Evolutionary conservation across 495 filamentous ascomycete genomes (phyloP).

Genomic region (Acidomyces sp.): DNA sequence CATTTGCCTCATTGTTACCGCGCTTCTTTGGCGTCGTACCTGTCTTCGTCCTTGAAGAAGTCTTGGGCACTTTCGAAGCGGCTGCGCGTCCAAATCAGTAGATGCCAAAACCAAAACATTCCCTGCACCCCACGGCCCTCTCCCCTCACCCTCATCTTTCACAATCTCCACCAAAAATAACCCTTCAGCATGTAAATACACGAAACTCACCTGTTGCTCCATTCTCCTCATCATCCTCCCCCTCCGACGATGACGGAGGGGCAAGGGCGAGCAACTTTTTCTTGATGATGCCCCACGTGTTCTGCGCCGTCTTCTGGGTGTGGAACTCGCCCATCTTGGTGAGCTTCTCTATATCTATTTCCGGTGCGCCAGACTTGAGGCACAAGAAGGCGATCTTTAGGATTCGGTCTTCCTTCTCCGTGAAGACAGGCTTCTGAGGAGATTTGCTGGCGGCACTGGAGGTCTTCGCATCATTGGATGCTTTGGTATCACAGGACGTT

Average conservation of each 20-base stretch:
- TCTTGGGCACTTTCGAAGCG: not conserved
- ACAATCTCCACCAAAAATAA: too few species aligned
- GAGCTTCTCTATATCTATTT: constrained; percentile 15
- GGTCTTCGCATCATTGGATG: constrained; percentile 1
- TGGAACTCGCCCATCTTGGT: constrained; percentile 8
- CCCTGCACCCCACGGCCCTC: too few species aligned
- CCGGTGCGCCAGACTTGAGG: constrained; percentile 12
- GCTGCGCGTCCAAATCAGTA: not conserved
- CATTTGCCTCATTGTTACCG: constrained; percentile 6
- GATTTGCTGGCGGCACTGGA: too few species aligned
- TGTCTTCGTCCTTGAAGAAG: constrained; percentile 2
- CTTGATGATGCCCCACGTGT: constrained; percentile 16
- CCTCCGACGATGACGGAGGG: too few species aligned
- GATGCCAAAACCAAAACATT: not conserved
- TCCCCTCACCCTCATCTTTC: too few species aligned
- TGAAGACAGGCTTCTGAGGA: constrained; percentile 8
- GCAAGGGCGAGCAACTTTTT: constrained; percentile 3
- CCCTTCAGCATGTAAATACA: not conserved
- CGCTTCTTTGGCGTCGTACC: constrained; percentile 8
- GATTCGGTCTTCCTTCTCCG: constrained; percentile 7
- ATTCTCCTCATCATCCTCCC: not conserved
- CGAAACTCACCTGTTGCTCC: not conserved
- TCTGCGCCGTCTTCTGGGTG: constrained; percentile 14
- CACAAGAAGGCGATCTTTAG: constrained; percentile 13
- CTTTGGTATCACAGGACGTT: too few species aligned